Base-by-base conservation (phyloP, 1,284 basidiomycete genomes). In the Sanghuangporus weigelae region DNA sequence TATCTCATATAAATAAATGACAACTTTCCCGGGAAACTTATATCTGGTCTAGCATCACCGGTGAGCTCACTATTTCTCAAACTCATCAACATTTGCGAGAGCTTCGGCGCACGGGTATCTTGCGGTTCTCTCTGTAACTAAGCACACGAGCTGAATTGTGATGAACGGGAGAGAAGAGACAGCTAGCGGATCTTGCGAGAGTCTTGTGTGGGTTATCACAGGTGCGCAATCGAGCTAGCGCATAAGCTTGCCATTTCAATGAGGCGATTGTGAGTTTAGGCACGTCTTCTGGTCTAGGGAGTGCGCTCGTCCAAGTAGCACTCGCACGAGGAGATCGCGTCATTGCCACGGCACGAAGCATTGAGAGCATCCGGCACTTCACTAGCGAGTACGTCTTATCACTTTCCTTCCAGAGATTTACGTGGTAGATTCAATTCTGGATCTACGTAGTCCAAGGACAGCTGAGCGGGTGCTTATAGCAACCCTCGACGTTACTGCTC, bases 221-320 rank as follows among this genome's bases (percentile, higher is more conserved):
- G 44, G 44, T 46, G 44, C 16, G n/a, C 44, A 0, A n/a, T 46
- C 21, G 44, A 7, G 21, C 40, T 12, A 42, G n/a, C 10, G 4
- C n/a, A 12, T 12, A 12, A 42, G 2, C 40, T n/a, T 12, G 40
- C 16, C 35, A 19, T 46, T 7, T 7, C 6, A 11, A 35, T 38
- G 21, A 56, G 16, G 23, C 14, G 21, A 14, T 5, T 23, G 16
- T 38, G 11, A 12, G 10, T 40, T 59, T 26, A 85, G 84, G 84
- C 39, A 81, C 83, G 23, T 83, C 84, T 3, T 83, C 84, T 26
- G 85, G 85, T 39, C 82, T 86, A 66, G 85, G 85, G 7, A 79
- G 78, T 67, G 79, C 80, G 53, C 76, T 87, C 8, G 81, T 82
- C 21, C 68, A 69, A 10, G 73, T 76, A 21, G 80, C 75, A 2